Base-by-base conservation (phyloP, 805 yeast species). In the Kluyveromyces dobzhanskii region DNA sequence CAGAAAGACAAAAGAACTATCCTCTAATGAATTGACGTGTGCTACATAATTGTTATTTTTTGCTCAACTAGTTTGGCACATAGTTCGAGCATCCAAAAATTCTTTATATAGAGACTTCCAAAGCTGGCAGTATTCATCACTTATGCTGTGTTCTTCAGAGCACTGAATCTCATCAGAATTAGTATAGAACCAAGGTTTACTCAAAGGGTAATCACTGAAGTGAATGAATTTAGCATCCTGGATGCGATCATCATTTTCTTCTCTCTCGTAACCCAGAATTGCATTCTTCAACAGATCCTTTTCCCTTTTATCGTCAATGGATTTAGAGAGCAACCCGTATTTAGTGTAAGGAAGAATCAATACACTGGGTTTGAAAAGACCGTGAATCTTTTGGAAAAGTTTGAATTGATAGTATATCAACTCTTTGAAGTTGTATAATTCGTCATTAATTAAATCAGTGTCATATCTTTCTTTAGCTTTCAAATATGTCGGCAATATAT, bases 161-260 rank as follows among this genome's bases (percentile, higher is more conserved):
- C 62, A 59, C 40, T 48, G 40, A 23, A 56, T 35, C 4, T 45
- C 50, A 3, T 51, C 45, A 4, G 46, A 14, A 3, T 49, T 43
- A 1, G 21, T n/a, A 35, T 53, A 51, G 11, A 37, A 53, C 86
- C 86, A 79, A 4, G 85, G 86, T 50, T 80, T 79, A 0, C 78
- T 75, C 5, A 78, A 56, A 4, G 86, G 86, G 26, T 70, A 67
- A 50, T 80, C 87, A 3, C 81, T 73, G 54, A 74, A 80, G 53
- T 80, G 87, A 21, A 78, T 53, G 39, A 75, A 62, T 48, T 69
- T 71, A 4, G 70, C 55, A 9, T 61, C 53, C 5, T 50, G 44
- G 6, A 59, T 43, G 11, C 56, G 19, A 48, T 75, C 80, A 45
- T 65, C 73, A 25, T 74, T 77, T n/a, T 53, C 44, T 1, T 41